A percentile compares a stretch with the other conserved stretches of the same genome.
These are phyloP conservation scores for Aspergillus sparsus DNA, from an alignment of 495 filamentous ascomycete species.

Conservation along the genomic window DNA sequence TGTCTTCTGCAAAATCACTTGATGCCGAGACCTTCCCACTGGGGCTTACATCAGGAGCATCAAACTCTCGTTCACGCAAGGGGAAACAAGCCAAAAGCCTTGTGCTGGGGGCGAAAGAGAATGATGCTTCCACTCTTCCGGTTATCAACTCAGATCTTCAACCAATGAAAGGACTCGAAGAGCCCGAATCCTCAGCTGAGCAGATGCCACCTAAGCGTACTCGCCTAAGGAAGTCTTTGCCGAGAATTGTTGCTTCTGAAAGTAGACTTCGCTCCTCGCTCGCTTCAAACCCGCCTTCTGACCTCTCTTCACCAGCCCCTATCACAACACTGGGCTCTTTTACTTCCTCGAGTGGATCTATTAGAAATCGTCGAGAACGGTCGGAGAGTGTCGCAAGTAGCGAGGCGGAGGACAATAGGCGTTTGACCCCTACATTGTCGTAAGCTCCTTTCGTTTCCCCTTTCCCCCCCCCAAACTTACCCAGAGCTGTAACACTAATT, in stretches of 20 bases:
- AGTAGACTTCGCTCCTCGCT: conserved; percentile 33
- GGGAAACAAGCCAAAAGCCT: conserved; percentile 32
- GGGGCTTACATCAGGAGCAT: conserved; percentile 18
- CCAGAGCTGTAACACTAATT: neutral
- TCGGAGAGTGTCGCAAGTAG: conserved; percentile 27
- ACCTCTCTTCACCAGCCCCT: conserved; percentile 19
- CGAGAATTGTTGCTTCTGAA: conserved; percentile 23
- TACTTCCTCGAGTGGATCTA: neutral
- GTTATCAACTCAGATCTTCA: conserved; percentile 21
- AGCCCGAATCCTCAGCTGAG: conserved; percentile 29
- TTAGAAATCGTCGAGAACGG: conserved; percentile 9
- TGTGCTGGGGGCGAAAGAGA: conserved; percentile 26
- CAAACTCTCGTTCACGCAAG: conserved; percentile 29
- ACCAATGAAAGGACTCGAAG: conserved; percentile 34
- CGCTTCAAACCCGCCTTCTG: conserved; percentile 20
- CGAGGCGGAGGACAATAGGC: conserved; percentile 31
- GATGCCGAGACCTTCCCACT: conserved; percentile 32
- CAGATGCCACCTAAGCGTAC: conserved; percentile 32
- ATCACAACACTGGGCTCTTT: neutral
- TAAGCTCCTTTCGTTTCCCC: neutral
- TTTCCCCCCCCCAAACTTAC: neutral
- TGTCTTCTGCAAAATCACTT: conserved; percentile 45
- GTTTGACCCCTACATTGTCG: conserved; percentile 24
- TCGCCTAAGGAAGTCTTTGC: conserved; percentile 29
- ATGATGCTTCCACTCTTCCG: conserved; percentile 23